Conservation (phyloP, 2,329 filamentous ascomycete genomes). For the Chalara sp. region DNA sequence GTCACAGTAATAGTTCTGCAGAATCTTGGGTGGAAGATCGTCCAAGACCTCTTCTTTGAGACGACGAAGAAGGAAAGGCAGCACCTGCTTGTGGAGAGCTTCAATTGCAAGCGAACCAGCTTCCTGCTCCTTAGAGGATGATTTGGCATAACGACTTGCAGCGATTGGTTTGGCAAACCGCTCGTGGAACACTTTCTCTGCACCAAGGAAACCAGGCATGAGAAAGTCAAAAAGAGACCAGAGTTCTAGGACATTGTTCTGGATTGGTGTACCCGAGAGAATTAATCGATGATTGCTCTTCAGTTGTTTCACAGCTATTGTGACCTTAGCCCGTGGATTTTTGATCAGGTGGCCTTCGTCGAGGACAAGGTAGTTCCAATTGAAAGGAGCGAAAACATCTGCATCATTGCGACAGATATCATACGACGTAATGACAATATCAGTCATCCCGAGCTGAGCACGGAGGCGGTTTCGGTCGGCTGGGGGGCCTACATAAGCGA, state of each 20-base stretch:
- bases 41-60: constrained; percentile 97
- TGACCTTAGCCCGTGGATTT: constrained; percentile 96
- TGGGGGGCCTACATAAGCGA: constrained; percentile 87
- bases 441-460: constrained; percentile 64
- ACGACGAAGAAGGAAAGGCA: constrained; percentile 91
- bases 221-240: constrained; percentile 99
- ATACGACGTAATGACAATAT: constrained; percentile 95
- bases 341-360: constrained; percentile 99
- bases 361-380: constrained; percentile 95
- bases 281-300: constrained; percentile 92
- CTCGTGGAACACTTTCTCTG: constrained; percentile 90
- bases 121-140: constrained; percentile 97
- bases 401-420: constrained; percentile 95
- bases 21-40: constrained; percentile 92
- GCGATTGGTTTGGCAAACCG: constrained; percentile 87
- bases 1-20: constrained; percentile 99
- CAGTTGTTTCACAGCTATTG: constrained; percentile 83
- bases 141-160: constrained; percentile 90
- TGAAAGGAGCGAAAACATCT: constrained; percentile 75
- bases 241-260: constrained; percentile 93
- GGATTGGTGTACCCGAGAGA: constrained; percentile 92
- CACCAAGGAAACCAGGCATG: constrained; percentile 96
- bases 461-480: constrained; percentile 69
- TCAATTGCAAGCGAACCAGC: constrained; percentile 93
- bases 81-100: constrained; percentile 95